A percentile compares a stretch with the other conserved stretches of the same genome.
Conservation (phyloP, 768 basidiomycete genomes). For the Pilatotrama ljubarskyi region DNA sequence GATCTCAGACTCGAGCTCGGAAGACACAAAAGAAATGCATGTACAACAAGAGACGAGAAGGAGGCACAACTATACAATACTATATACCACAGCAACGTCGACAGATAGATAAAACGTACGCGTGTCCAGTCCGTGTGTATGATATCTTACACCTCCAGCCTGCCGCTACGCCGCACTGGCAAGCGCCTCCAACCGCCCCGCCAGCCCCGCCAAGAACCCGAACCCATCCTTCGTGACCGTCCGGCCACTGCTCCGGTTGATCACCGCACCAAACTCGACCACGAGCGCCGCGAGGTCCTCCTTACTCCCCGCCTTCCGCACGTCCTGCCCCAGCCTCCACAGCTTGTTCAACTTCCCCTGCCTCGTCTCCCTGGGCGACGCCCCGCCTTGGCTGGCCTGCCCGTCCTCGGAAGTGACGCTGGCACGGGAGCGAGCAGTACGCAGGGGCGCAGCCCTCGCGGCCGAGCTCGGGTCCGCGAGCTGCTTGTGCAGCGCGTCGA, state of each 20-base stretch:
- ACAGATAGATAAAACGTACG: conserved; percentile 9
- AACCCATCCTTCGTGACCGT: conserved; percentile 81
- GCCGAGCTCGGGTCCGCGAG: conserved; percentile 67
- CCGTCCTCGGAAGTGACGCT: conserved; percentile 17
- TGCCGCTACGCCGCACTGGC: not conserved
- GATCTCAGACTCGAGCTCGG: not conserved
- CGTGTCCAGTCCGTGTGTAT: not conserved
- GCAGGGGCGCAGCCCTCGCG: conserved; percentile 45
- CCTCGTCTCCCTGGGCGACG: conserved; percentile 41
- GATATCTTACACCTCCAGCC: not conserved
- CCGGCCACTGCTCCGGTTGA: conserved; percentile 64
- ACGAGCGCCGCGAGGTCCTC: conserved; percentile 63
- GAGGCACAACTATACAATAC: conserved; percentile 12
- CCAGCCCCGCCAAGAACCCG: conserved; percentile 63
- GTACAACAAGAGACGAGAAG: not conserved
- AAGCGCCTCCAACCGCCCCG: conserved; percentile 51
- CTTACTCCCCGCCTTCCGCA: conserved; percentile 51
- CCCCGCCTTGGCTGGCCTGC: conserved; percentile 32
- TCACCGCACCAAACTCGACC: conserved; percentile 67
- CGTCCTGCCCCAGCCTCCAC: conserved; percentile 56
- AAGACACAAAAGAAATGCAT: not conserved
- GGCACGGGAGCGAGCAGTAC: conserved; percentile 38
- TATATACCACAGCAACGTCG: conserved; percentile 6
- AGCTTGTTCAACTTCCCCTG: conserved; percentile 62
- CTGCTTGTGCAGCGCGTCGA: conserved; percentile 70